Conservation (phyloP, 805 yeast species). For the Sporopachydermia quercuum region DNA sequence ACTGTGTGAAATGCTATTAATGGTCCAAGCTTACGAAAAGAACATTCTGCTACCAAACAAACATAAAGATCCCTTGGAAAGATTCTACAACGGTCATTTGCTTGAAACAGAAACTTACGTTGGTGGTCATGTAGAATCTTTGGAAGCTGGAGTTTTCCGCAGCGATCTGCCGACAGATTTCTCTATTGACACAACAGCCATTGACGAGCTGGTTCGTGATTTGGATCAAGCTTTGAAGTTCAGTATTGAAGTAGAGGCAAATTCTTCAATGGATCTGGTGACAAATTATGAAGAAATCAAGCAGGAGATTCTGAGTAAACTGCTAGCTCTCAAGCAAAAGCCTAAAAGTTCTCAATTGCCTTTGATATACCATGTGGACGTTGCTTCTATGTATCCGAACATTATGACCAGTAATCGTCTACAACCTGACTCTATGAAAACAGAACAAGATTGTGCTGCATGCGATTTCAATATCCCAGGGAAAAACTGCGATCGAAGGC, state of each 20-base stretch:
- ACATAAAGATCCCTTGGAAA: slow-evolving; percentile 84
- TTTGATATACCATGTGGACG: slow-evolving; percentile 91
- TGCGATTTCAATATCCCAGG: slow-evolving; percentile 97
- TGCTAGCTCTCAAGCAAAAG: slow-evolving; percentile 42
- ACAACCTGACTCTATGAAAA: slow-evolving; percentile 95
- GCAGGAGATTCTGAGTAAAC: slow-evolving; percentile 34
- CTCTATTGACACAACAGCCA: slow-evolving; percentile 63
- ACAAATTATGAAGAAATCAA: slow-evolving; percentile 67
- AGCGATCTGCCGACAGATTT: slow-evolving; percentile 71
- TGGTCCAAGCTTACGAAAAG: slow-evolving; percentile 82
- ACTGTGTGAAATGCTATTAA: slow-evolving; percentile 88
- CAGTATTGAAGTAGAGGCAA: slow-evolving; percentile 70
- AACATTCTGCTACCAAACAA: slow-evolving; percentile 80
- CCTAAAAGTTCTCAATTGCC: slow-evolving; percentile 69
- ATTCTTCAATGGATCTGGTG: slow-evolving; percentile 59
- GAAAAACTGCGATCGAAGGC: slow-evolving; percentile 76
- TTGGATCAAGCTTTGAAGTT: slow-evolving; percentile 67
- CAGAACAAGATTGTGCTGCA: slow-evolving; percentile 90
- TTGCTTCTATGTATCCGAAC: slow-evolving; percentile 98
- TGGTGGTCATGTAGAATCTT: slow-evolving; percentile 96
- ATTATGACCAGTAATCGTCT: slow-evolving; percentile 95
- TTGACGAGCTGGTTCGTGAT: slow-evolving; percentile 65
- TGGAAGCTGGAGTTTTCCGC: slow-evolving; percentile 96
- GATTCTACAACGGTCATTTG: slow-evolving; percentile 89
- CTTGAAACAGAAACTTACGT: slow-evolving; percentile 94